Conservation (phyloP, 2,329 filamentous ascomycete species). For the Stachybotrys echinatus region DNA sequence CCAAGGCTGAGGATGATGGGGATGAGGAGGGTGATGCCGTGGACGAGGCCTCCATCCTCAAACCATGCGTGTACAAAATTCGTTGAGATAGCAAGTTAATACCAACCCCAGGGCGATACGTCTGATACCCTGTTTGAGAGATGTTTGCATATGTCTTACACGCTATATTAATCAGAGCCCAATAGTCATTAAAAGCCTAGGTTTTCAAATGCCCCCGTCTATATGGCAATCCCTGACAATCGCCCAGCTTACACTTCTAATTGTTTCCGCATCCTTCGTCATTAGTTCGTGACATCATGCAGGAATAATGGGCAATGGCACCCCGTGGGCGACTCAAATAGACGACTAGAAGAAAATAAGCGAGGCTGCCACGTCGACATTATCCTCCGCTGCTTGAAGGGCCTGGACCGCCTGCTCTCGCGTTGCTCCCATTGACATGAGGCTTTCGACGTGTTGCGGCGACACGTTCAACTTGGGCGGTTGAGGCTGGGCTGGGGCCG, state of each 20-base stretch:
- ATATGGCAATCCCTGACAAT: slow-evolving; percentile 6
- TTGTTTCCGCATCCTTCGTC: slow-evolving; percentile 4
- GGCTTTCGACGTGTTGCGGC: slow-evolving; percentile 66
- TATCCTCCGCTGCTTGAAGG: slow-evolving; percentile 75
- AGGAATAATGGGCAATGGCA: background rate
- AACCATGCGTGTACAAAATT: slow-evolving; percentile 95
- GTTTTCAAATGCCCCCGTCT: background rate
- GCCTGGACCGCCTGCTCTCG: slow-evolving; percentile 73
- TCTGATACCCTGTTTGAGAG: too few relatives aligned
- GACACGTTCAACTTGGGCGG: slow-evolving; percentile 33
- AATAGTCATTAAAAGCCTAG: background rate
- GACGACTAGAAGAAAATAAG: slow-evolving; percentile 54
- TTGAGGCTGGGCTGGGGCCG: slow-evolving; percentile 15
- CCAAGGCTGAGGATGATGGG: slow-evolving; percentile 43
- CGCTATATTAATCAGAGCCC: background rate
- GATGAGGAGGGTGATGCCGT: slow-evolving; percentile 55
- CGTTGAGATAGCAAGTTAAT: slow-evolving; percentile 55
- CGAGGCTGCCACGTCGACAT: slow-evolving; percentile 83
- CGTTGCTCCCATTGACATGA: slow-evolving; percentile 73
- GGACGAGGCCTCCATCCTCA: slow-evolving; percentile 64
- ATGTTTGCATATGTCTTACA: too few relatives aligned
- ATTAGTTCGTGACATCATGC: background rate
- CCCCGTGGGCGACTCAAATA: background rate
- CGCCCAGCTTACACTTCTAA: slow-evolving; percentile 12
- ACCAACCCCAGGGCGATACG: too few relatives aligned